phyloP scores from a whole-genome alignment of 2,329 filamentous ascomycete species.

The Sporothrix globosa region DNA sequence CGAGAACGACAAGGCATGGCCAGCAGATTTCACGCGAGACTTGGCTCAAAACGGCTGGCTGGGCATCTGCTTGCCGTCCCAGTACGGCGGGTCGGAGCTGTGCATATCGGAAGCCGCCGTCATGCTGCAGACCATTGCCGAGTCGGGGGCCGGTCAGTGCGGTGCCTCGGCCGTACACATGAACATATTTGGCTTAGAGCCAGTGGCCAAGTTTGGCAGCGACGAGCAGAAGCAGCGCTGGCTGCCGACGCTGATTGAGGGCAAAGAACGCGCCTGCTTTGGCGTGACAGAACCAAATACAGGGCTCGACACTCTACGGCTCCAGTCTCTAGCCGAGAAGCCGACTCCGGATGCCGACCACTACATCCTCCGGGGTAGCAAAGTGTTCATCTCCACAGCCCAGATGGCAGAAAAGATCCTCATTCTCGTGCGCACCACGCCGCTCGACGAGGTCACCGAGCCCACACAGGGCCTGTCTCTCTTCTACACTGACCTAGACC shows the following conservation, averaged over 20 bases:
- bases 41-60: slow-evolving; percentile 78
- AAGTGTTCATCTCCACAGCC: slow-evolving; percentile 87
- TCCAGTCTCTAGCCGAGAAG: slow-evolving; percentile 56
- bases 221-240: slow-evolving; percentile 64
- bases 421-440: slow-evolving; percentile 77
- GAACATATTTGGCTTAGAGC: slow-evolving; percentile 75
- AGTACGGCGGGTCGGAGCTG: slow-evolving; percentile 72
- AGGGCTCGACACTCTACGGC: slow-evolving; percentile 74
- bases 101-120: slow-evolving; percentile 81
- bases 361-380: slow-evolving; percentile 75
- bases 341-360: slow-evolving; percentile 52
- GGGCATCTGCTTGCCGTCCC: slow-evolving; percentile 76
- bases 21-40: slow-evolving; percentile 73
- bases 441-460: slow-evolving; percentile 61
- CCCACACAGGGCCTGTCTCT: slow-evolving; percentile 61
- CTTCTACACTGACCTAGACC: slow-evolving; percentile 18
- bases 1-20: slow-evolving; percentile 71
- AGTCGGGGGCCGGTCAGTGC: slow-evolving; percentile 75
- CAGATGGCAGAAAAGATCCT: slow-evolving; percentile 85
- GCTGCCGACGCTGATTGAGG: slow-evolving; percentile 71
- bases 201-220: slow-evolving; percentile 72
- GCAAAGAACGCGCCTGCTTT: slow-evolving; percentile 74
- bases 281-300: slow-evolving; percentile 82
- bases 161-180: slow-evolving; percentile 65
- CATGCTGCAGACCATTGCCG: slow-evolving; percentile 83